phyloP scores from a whole-genome alignment of 2,329 filamentous ascomycete species.

The Aureobasidium leucospermi region DNA sequence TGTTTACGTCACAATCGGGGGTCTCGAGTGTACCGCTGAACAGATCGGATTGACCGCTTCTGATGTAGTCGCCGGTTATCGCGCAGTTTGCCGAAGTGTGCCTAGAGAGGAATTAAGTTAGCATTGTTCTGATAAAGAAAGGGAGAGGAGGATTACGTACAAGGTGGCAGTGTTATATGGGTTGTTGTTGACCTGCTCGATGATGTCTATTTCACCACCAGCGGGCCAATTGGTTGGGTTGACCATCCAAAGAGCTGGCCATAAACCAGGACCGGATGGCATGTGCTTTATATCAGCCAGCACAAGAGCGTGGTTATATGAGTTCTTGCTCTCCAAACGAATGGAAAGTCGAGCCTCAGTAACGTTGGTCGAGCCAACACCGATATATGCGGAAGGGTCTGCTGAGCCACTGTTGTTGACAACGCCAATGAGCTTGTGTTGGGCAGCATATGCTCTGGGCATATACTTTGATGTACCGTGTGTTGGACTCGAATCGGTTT shows the following conservation, averaged over 20 bases:
- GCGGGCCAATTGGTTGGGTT: constrained; percentile 27
- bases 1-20: constrained; percentile 42
- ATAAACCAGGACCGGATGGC: constrained; percentile 44
- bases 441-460: constrained; percentile 25
- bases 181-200: constrained; percentile 41
- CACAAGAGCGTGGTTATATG: constrained; percentile 42
- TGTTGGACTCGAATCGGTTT: constrained; percentile 37
- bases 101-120: no score
- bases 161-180: constrained; percentile 34
- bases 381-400: constrained; percentile 29
- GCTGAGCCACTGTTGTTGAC: constrained; percentile 30
- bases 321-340: constrained; percentile 40
- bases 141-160: no score
- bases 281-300: constrained; percentile 47
- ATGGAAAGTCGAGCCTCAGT: constrained; percentile 38
- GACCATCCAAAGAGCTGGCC: constrained; percentile 43
- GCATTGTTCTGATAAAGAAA: no score
- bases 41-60: constrained; percentile 21
- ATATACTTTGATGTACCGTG: constrained; percentile 28
- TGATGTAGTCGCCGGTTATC: constrained; percentile 28
- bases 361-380: constrained; percentile 33
- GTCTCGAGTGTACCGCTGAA: constrained; percentile 45
- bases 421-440: constrained; percentile 33
- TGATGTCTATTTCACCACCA: constrained; percentile 43
- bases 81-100: constrained; percentile 40